Evolutionary conservation across 2,329 filamentous ascomycete species (phyloP), one percentile per base, ranked within the genome.

Genomic region (Colletotrichum acutatum): DNA sequence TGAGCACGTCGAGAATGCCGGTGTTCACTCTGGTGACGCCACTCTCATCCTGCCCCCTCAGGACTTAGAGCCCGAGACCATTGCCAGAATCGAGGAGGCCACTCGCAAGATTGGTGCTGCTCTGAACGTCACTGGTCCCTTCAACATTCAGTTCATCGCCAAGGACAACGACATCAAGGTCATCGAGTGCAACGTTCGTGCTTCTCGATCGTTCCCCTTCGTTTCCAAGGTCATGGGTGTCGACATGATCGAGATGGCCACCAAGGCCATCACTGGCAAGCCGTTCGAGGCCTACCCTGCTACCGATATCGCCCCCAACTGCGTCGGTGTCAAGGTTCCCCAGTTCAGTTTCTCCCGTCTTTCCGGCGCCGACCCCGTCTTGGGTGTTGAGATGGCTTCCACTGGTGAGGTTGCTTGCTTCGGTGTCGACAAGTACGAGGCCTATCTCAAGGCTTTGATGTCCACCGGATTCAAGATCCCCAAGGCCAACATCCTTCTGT

Each of bases 141-240:
- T 93, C 90, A 99, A 99, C 85, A 99, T 99, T 75, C 97, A 99
- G 82, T 98, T 99, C 86, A 99, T 99, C 79, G 97, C 97, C 79
- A 98, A 98, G 87, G 95, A 98, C 83, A 98, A 98, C 82, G 96
- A 98, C 77, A 98, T 99, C 88, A 98, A 98, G 88, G 97, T 99
- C 76, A 99, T 99, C 76, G 97, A 99, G 86, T 98, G 97, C 85
- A 99, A 99, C 79, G 97, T 98, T 74, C 93, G 97, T 75, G 97
- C 97, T 19, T 98, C 97, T 58, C 91, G 97, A 76, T 98, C 96
- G 0, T 98, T 98, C 89, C 97, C 97, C 74, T 99, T 99, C 80
- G 95, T 98, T 19, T 98, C 95, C 76, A 99, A 99, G 88, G 95
- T 97, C 77, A 98, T 98, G 94, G 95, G 95, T 64, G 94, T 98